phyloP scores from a whole-genome alignment of 2,329 filamentous ascomycete species.

The Pseudogymnoascus destructans region DNA sequence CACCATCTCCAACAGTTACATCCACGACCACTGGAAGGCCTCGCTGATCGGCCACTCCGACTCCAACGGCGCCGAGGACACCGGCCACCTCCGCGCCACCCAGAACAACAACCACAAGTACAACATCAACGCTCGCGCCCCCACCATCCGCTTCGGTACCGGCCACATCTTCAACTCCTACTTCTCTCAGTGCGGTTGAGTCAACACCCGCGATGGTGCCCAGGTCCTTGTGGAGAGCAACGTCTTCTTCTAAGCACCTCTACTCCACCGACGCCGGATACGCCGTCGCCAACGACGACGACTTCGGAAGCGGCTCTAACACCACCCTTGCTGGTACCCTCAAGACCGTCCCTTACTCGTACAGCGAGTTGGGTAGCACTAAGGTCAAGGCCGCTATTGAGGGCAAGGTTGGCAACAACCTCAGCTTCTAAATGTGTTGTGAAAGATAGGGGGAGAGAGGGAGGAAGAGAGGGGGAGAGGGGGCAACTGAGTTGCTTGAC shows the following conservation, averaged over 20 bases:
- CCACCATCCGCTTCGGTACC: slow-evolving; percentile 53
- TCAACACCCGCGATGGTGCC: slow-evolving; percentile 45
- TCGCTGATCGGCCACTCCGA: slow-evolving; percentile 48
- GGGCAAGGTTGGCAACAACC: slow-evolving; percentile 26
- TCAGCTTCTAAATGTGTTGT: slow-evolving; percentile 23
- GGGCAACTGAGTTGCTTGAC: background rate
- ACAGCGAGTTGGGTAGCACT: slow-evolving; percentile 37
- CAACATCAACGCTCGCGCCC: slow-evolving; percentile 51
- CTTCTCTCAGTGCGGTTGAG: slow-evolving; percentile 33
- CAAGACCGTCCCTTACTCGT: slow-evolving; percentile 39
- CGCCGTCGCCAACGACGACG: slow-evolving; percentile 32
- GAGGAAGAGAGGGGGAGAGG: background rate
- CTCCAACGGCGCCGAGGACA: slow-evolving; percentile 44
- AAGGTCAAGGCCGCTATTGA: slow-evolving; percentile 31
- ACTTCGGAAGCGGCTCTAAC: slow-evolving; percentile 34
- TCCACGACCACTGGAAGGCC: slow-evolving; percentile 51
- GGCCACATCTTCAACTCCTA: slow-evolving; percentile 47
- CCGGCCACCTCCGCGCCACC: slow-evolving; percentile 48
- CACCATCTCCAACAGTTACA: slow-evolving; percentile 37
- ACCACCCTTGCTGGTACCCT: slow-evolving; percentile 38
- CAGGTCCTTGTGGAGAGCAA: slow-evolving; percentile 46
- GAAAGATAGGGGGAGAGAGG: background rate
- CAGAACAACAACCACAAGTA: slow-evolving; percentile 54
- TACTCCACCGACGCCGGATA: slow-evolving; percentile 35
- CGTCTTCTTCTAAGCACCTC: slow-evolving; percentile 33